These are phyloP conservation scores for Stevia rebaudiana DNA, from an alignment of 140 eudicot genomes.

Conservation along the genomic window DNA sequence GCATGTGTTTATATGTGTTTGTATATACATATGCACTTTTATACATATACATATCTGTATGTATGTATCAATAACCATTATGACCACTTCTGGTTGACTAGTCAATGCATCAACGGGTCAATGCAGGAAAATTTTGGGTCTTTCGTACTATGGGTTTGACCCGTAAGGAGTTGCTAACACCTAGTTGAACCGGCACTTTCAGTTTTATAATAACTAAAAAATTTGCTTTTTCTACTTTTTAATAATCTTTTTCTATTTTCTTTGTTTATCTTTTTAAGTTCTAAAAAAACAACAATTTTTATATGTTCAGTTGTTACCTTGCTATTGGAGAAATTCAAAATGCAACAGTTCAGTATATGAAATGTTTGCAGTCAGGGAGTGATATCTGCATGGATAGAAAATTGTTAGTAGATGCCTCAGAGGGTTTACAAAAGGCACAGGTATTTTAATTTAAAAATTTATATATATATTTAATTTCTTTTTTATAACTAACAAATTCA, in stretches of 20 bases:
- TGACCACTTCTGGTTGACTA: background rate
- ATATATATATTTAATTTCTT: background rate
- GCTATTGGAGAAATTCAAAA: conserved; percentile 86
- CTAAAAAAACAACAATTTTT: background rate
- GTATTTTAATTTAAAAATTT: conserved; percentile 24
- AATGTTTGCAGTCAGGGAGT: conserved; percentile 70
- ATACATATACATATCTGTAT: background rate
- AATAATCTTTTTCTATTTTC: conserved; percentile 16
- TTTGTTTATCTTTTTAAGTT: background rate
- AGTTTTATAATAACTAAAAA: background rate
- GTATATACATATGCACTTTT: background rate
- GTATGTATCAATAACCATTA: background rate
- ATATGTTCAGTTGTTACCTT: conserved; percentile 70
- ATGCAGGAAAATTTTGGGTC: background rate
- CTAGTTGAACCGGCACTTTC: background rate
- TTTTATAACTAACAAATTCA: background rate
- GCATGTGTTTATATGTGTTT: background rate
- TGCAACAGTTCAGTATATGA: conserved; percentile 64
- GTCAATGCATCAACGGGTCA: background rate
- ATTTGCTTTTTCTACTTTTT: background rate
- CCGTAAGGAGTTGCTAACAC: background rate
- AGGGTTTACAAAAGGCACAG: conserved; percentile 85
- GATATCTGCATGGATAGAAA: conserved; percentile 69
- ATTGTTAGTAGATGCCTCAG: conserved; percentile 77
- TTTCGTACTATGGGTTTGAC: background rate